phyloP scores from a whole-genome alignment of 805 yeast genomes.

The Candida saitoana region DNA sequence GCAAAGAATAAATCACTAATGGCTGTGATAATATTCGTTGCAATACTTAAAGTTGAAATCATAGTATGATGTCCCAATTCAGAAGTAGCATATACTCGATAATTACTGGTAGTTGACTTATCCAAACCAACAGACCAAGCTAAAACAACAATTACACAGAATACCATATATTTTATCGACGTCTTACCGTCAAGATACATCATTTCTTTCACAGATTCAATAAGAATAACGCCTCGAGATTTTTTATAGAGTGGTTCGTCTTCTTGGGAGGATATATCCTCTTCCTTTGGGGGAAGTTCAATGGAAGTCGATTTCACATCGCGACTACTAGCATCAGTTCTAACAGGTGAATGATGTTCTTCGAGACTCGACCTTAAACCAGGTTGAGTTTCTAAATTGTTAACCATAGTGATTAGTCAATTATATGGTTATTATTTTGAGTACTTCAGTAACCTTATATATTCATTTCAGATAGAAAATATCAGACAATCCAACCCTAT shows the following conservation, averaged over 20 bases:
- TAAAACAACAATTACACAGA: conserved; percentile 15
- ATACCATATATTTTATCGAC: conserved; percentile 13
- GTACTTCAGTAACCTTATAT: too few relatives aligned
- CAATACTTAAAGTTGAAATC: conserved; percentile 20
- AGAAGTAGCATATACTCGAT: conserved; percentile 30
- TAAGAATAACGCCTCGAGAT: conserved; percentile 19
- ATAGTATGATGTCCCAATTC: conserved; percentile 17
- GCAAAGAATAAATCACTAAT: conserved; percentile 20
- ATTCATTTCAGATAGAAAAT: too few relatives aligned
- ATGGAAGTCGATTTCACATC: too few relatives aligned
- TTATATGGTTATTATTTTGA: too few relatives aligned
- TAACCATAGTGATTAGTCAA: too few relatives aligned
- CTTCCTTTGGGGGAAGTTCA: too few relatives aligned
- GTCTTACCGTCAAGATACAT: conserved; percentile 4
- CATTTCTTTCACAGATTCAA: conserved; percentile 17
- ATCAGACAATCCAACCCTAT: too few relatives aligned
- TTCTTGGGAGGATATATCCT: too few relatives aligned
- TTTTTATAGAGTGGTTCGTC: conserved; percentile 4
- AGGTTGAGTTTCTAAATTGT: too few relatives aligned
- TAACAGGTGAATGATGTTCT: too few relatives aligned
- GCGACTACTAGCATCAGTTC: too few relatives aligned
- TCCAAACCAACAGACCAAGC: conserved; percentile 29
- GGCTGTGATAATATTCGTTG: conserved; percentile 20
- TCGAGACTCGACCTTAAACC: too few relatives aligned
- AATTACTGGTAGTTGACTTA: conserved; percentile 25